These are phyloP conservation scores for Saturnispora halmiae DNA, from an alignment of 805 yeast species.

Conservation along the genomic window DNA sequence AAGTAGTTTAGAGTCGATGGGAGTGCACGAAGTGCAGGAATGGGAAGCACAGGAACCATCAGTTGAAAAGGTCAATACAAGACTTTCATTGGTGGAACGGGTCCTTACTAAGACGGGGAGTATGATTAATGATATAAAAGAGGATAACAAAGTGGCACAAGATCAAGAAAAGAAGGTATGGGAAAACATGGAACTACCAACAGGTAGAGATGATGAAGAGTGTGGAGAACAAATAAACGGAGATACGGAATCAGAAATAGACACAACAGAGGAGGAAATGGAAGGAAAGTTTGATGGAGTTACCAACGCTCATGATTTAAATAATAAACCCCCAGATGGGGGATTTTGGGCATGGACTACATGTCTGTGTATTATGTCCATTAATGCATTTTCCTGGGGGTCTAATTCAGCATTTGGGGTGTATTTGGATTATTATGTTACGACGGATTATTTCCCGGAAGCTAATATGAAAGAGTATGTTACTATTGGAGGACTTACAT, in stretches of 20 bases:
- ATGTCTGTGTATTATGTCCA: conserved; percentile 27
- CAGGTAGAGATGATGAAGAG: too few species aligned
- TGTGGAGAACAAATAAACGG: too few species aligned
- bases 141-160: conserved; percentile 24
- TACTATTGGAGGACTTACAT: conserved; percentile 44
- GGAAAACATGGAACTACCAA: too few species aligned
- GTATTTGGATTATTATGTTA: conserved; percentile 39
- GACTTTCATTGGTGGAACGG: not conserved
- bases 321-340: conserved; percentile 34
- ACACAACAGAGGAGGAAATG: too few species aligned
- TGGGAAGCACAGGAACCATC: not conserved
- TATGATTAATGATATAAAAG: conserved; percentile 22
- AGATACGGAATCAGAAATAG: too few species aligned
- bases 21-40: not conserved
- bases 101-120: conserved; percentile 21
- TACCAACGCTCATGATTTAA: not conserved
- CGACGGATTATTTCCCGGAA: conserved; percentile 35
- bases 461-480: conserved; percentile 47
- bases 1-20: not conserved
- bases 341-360: conserved; percentile 43
- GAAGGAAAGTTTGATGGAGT: conserved; percentile 1
- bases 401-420: conserved; percentile 47
- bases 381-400: conserved; percentile 44
- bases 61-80: not conserved
- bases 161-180: conserved; percentile 2